Conservation (phyloP, 2,329 filamentous ascomycete species). For the Paramyrothecium roridum region DNA sequence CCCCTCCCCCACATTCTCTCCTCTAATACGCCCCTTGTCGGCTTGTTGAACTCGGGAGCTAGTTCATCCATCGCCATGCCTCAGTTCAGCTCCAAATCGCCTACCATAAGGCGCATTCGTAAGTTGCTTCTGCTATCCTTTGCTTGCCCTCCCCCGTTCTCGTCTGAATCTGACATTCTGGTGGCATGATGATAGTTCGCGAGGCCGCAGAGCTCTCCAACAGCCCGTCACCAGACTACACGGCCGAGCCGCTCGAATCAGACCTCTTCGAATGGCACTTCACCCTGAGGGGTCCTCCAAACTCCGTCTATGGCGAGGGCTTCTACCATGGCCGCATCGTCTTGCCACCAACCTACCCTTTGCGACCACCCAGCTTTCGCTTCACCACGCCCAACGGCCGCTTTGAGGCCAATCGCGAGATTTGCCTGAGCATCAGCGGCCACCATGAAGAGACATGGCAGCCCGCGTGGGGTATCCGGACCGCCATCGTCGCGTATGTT, state of each 20-base stretch:
- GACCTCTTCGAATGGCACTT: conserved; percentile 99
- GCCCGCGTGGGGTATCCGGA: conserved; percentile 94
- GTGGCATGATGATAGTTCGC: conserved; percentile 55
- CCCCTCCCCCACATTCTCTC: no score
- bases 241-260: conserved; percentile 77
- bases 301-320: conserved; percentile 73
- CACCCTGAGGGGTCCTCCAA: conserved; percentile 85
- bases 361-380: conserved; percentile 91
- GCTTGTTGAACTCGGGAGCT: no score
- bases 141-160: background rate
- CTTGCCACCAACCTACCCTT: conserved; percentile 83
- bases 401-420: conserved; percentile 95
- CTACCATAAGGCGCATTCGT: conserved; percentile 83
- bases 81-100: conserved; percentile 70
- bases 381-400: conserved; percentile 89
- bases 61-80: conserved; percentile 30
- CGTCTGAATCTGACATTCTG: background rate
- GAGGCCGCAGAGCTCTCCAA: conserved; percentile 85
- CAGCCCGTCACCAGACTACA: conserved; percentile 79
- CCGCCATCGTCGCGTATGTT: conserved; percentile 66
- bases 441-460: conserved; percentile 99
- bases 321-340: conserved; percentile 96
- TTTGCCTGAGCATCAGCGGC: conserved; percentile 88
- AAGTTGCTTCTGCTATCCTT: conserved; percentile 26
- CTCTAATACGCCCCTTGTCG: no score